These are phyloP conservation scores for Evernia prunastri DNA, from an alignment of 495 filamentous ascomycete genomes.

Conservation along the genomic window DNA sequence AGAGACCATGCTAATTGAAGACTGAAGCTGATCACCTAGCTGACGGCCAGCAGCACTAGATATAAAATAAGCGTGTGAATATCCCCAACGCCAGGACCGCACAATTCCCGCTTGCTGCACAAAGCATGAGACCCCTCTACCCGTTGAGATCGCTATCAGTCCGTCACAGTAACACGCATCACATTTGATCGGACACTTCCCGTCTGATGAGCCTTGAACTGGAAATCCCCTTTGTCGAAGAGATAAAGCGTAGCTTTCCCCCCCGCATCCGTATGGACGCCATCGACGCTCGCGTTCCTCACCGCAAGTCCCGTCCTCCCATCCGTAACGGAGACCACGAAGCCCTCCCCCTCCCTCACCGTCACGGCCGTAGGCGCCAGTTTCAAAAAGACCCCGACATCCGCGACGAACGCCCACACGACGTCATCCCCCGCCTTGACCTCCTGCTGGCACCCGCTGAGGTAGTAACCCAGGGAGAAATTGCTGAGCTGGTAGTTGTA, in stretches of 20 bases:
- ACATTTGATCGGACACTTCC: background rate
- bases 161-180: conserved; percentile 11
- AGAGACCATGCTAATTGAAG: too few relatives aligned
- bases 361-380: conserved; percentile 3
- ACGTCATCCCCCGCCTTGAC: conserved; percentile 12
- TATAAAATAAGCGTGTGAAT: too few relatives aligned
- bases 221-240: background rate
- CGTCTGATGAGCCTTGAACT: conserved; percentile 14
- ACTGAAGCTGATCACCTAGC: too few relatives aligned
- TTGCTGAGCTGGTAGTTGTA: conserved; percentile 13
- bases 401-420: conserved; percentile 18
- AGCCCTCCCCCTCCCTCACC: conserved; percentile 8
- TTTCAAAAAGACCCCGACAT: conserved; percentile 7
- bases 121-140: too few relatives aligned
- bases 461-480: background rate
- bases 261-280: conserved; percentile 8
- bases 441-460: conserved; percentile 15
- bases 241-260: conserved; percentile 11
- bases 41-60: too few relatives aligned
- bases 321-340: conserved; percentile 7
- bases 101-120: too few relatives aligned
- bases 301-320: conserved; percentile 5
- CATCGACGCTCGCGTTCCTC: conserved; percentile 13
- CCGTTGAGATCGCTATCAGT: background rate
- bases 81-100: too few relatives aligned